Conservation (phyloP, 2,329 filamentous ascomycete genomes). For the Dothiorella sarmentorum region DNA sequence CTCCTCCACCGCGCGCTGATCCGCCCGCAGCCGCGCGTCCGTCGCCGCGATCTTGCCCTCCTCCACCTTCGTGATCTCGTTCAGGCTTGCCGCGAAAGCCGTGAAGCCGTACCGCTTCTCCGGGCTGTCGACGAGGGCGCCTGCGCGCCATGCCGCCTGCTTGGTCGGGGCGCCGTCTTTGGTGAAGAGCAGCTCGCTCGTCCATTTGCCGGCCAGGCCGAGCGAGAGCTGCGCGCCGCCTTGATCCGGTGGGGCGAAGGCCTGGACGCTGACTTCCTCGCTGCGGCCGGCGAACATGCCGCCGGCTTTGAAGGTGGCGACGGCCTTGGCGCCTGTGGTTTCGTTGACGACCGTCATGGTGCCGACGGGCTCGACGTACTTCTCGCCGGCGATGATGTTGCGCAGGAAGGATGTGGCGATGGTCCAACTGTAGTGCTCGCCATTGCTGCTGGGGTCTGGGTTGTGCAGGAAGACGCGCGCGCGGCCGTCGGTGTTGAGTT, state of each 20-base stretch:
- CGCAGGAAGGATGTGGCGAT: slow-evolving; percentile 86
- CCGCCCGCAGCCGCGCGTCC: slow-evolving; percentile 78
- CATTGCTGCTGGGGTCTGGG: slow-evolving; percentile 37
- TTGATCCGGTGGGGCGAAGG: slow-evolving; percentile 53
- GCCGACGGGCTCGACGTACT: slow-evolving; percentile 93
- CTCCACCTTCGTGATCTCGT: slow-evolving; percentile 83
- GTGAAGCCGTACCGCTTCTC: slow-evolving; percentile 84
- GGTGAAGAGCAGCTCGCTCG: slow-evolving; percentile 64
- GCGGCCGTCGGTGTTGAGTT: slow-evolving; percentile 88
- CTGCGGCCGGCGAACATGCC: slow-evolving; percentile 96
- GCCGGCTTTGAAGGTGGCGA: slow-evolving; percentile 88
- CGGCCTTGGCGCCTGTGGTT: slow-evolving; percentile 74
- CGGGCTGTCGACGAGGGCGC: slow-evolving; percentile 73
- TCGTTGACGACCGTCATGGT: slow-evolving; percentile 86
- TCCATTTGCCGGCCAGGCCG: slow-evolving; percentile 82
- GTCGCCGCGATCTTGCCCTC: slow-evolving; percentile 71
- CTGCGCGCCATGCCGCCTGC: slow-evolving; percentile 74
- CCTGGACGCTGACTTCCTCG: slow-evolving; percentile 80
- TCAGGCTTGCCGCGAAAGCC: slow-evolving; percentile 77
- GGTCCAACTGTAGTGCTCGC: slow-evolving; percentile 85
- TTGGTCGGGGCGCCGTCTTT: slow-evolving; percentile 59
- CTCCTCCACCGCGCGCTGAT: slow-evolving; percentile 80
- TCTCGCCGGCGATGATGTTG: slow-evolving; percentile 96
- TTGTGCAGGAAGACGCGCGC: slow-evolving; percentile 71
- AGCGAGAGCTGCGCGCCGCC: slow-evolving; percentile 64